Conservation (phyloP, 192 early-diverging fungal species). For the Allomyces macrogynus region DNA sequence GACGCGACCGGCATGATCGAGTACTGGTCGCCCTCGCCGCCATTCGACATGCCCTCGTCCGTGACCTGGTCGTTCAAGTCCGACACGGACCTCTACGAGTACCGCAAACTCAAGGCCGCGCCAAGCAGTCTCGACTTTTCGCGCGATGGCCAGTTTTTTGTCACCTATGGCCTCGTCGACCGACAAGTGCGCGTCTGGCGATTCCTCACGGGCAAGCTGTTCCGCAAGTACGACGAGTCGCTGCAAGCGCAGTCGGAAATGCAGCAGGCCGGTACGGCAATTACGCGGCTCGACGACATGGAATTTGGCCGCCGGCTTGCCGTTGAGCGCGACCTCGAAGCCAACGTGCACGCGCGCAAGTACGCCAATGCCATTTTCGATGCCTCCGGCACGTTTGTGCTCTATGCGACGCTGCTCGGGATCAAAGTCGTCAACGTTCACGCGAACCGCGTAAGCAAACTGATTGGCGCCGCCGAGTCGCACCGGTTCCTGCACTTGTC, state of each 20-base stretch:
- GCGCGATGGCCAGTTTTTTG: conserved; percentile 61
- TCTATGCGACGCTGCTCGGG: conserved; percentile 79
- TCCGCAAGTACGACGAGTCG: conserved; percentile 80
- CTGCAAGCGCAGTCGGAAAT: conserved; percentile 60
- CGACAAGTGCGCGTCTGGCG: conserved; percentile 69
- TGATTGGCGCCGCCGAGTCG: conserved; percentile 82
- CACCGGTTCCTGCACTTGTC: conserved; percentile 74
- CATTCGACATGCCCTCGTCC: conserved; percentile 33
- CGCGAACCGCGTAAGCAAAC: conserved; percentile 59
- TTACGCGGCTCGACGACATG: conserved; percentile 80
- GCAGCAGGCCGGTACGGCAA: conserved; percentile 65
- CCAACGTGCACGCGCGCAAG: conserved; percentile 41
- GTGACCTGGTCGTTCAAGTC: conserved; percentile 67
- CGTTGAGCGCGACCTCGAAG: conserved; percentile 62
- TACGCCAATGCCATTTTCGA: conserved; percentile 76
- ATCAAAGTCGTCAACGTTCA: conserved; percentile 81
- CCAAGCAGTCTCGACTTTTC: conserved; percentile 71
- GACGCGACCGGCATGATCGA: conserved; percentile 81
- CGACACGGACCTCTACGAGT: conserved; percentile 91
- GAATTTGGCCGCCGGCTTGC: conserved; percentile 89
- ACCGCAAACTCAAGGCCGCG: conserved; percentile 63
- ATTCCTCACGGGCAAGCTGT: conserved; percentile 62
- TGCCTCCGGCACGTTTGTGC: conserved; percentile 64
- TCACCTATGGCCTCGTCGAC: conserved; percentile 64
- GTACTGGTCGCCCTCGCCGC: conserved; percentile 58